Evolutionary conservation across 2,329 filamentous ascomycete species (phyloP), one percentile per base, ranked within the genome.

Genomic region (Fusarium sp.): DNA sequence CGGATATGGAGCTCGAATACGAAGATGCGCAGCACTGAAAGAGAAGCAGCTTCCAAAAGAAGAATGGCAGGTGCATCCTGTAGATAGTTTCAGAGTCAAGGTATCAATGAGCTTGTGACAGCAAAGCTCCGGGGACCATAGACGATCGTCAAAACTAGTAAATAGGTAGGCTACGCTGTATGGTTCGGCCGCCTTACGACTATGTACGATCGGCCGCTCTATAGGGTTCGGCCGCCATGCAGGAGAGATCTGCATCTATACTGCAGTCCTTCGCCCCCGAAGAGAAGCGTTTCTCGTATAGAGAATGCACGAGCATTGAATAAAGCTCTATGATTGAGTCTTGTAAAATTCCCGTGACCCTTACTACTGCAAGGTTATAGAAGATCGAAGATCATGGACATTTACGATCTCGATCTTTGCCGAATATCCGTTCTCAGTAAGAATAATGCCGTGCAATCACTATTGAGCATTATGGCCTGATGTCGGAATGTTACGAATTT

Each of bases 101-200:
- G 0, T 0, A 2, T 19, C 8, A 7, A 7, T 6, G 0, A 4
- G 9, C 3, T n/a, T n/a, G 4, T 9, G 15, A 38, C 2, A 36
- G 1, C 22, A 1, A 22, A 22, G 14, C 31, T 17, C 4, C 2
- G 1, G 2, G 9, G 2, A 22, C 3, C 10, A 9, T 6, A 49
- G 1, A 4, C 0, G 31, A 36, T 50, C 33, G 46, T 14, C 15
- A 3, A 5, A n/a, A 38, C 33, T 38, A 36, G 46, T n/a, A 10
- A 19, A 10, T 19, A 5, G 7, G 7, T 26, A 15, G 19, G 33
- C 26, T 50, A 15, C 19, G 3, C 19, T 50, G 17, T 50, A 39
- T 38, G 33, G 47, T 38, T 39, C 47, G 33, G 33, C 33, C 46
- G 33, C 46, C 19, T 19, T 19, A 3, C 19, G 19, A 19, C 19